A percentile compares a stretch with the other conserved stretches of the same genome.
phyloP scores from a whole-genome alignment of 345 rosid species.

The Luvunga scandens region DNA sequence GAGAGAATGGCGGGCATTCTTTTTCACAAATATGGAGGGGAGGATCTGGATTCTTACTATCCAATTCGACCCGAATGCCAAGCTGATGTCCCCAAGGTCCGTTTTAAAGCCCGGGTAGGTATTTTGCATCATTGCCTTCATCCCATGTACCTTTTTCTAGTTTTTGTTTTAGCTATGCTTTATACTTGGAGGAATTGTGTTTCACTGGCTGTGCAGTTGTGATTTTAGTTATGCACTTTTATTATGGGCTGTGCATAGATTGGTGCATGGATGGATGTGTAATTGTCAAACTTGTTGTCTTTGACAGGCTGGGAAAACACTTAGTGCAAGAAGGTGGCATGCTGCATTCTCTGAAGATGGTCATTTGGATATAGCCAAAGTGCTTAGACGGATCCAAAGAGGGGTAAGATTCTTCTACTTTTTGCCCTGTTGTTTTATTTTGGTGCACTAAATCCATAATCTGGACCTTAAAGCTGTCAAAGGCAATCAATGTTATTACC shows the following conservation, averaged over 20 bases:
- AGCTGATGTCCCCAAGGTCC: slow-evolving; percentile 65
- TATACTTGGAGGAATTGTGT: background rate
- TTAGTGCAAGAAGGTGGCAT: slow-evolving; percentile 90
- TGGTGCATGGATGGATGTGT: background rate
- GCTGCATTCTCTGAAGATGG: slow-evolving; percentile 84
- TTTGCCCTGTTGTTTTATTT: slow-evolving; percentile 1
- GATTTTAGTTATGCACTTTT: background rate
- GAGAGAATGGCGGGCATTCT: slow-evolving; percentile 29
- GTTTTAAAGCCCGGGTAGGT: slow-evolving; percentile 67
- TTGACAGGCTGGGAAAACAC: slow-evolving; percentile 81
- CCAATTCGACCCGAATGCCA: slow-evolving; percentile 70
- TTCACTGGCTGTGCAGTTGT: background rate
- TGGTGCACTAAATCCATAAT: background rate
- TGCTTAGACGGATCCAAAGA: slow-evolving; percentile 83
- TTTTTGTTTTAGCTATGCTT: background rate
- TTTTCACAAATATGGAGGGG: slow-evolving; percentile 48
- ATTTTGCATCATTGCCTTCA: background rate
- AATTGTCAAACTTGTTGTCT: background rate
- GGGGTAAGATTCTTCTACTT: slow-evolving; percentile 51
- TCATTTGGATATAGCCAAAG: slow-evolving; percentile 77
- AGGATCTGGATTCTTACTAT: slow-evolving; percentile 67
- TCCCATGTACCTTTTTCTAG: background rate
- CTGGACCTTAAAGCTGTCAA: background rate
- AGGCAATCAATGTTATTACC: background rate
- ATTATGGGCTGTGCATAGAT: background rate